phyloP scores from a whole-genome alignment of 805 yeast genomes.

The Ogataea nakhonphanomensis region DNA sequence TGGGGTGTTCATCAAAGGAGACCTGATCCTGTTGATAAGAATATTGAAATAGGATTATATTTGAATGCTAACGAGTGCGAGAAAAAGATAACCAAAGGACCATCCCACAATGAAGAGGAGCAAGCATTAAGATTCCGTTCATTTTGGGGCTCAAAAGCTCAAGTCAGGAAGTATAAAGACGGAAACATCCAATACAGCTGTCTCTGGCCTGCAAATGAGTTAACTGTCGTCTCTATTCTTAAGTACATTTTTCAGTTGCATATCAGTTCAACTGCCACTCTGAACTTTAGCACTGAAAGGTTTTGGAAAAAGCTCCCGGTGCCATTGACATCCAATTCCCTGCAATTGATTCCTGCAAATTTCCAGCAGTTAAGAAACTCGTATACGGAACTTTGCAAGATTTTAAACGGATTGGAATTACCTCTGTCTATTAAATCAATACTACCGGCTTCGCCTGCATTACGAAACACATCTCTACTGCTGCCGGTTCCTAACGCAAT shows the following conservation, averaged over 20 bases:
- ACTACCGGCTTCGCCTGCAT: conserved; percentile 67
- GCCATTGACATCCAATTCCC: conserved; percentile 53
- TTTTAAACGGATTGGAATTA: conserved; percentile 46
- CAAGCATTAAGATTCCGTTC: conserved; percentile 64
- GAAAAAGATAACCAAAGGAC: conserved; percentile 83
- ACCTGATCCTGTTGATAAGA: conserved; percentile 35
- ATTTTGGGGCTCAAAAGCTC: conserved; percentile 88
- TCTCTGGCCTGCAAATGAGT: conserved; percentile 69
- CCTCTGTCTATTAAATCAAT: conserved; percentile 75
- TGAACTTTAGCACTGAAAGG: conserved; percentile 38
- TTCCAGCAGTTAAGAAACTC: conserved; percentile 45
- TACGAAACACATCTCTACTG: conserved; percentile 71
- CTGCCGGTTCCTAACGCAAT: conserved; percentile 82
- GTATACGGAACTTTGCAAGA: conserved; percentile 49
- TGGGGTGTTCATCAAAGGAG: conserved; percentile 54
- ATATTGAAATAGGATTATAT: conserved; percentile 56
- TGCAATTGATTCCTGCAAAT: conserved; percentile 42
- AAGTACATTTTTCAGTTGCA: conserved; percentile 64
- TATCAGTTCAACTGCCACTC: conserved; percentile 39
- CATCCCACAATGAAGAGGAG: conserved; percentile 56
- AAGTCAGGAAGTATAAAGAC: conserved; percentile 88
- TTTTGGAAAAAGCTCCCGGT: conserved; percentile 54
- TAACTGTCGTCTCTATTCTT: conserved; percentile 63
- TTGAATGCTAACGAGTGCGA: conserved; percentile 73
- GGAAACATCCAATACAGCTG: conserved; percentile 89